Conservation (phyloP, 2,329 filamentous ascomycete species). For the Pyricularia grisea region DNA sequence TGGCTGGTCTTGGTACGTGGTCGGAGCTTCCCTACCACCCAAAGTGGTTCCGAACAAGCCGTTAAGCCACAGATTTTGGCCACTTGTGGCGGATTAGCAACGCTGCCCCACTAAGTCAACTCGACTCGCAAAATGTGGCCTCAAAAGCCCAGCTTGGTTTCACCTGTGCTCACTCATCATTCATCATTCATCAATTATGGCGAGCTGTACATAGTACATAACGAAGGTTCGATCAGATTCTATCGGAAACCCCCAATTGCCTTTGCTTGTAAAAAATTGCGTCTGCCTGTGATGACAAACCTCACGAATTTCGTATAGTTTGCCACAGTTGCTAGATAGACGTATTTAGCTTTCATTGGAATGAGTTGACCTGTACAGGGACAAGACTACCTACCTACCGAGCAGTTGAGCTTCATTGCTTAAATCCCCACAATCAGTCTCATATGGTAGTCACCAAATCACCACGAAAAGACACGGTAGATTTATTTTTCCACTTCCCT, state of each 20-base stretch:
- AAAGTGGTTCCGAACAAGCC: not conserved
- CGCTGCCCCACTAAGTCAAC: not conserved
- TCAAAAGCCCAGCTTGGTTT: not conserved
- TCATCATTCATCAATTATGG: not conserved
- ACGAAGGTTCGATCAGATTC: not conserved
- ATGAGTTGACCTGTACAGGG: no score
- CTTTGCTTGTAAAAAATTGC: not conserved
- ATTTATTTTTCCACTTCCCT: not conserved
- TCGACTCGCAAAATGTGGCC: not conserved
- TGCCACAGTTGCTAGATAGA: not conserved
- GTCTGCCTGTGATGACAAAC: not conserved
- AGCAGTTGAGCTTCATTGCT: not conserved
- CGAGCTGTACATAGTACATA: no score
- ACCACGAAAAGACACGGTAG: not conserved
- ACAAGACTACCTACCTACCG: not conserved
- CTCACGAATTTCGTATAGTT: not conserved
- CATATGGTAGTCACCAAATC: not conserved
- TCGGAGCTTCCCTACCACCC: not conserved
- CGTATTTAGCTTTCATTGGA: no score
- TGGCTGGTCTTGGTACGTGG: not conserved
- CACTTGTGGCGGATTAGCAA: not conserved
- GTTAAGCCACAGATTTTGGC: not conserved
- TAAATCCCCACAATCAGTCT: not conserved
- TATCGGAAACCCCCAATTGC: not conserved
- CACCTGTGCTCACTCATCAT: no score